Base-by-base conservation (phyloP, 331 rosid genomes). In the Malus hybrid region DNA sequence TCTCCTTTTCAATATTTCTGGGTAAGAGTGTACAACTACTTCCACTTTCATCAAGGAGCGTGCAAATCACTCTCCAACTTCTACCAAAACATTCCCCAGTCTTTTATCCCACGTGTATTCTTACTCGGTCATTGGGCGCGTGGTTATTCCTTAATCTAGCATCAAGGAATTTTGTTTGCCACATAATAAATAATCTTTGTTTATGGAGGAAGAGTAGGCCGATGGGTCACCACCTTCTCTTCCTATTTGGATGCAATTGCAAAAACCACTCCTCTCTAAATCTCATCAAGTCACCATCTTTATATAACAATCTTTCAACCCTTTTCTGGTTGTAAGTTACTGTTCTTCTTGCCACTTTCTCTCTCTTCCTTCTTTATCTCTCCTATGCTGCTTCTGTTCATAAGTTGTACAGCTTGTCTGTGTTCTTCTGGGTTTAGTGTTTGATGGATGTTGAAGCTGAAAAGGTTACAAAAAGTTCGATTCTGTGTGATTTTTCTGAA, bases 301-400 rank as follows among this genome's bases (percentile, higher is more conserved):
- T 72, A 0, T 6, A 63, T 68, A 20, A 68, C 63, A 62, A 39
- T 68, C 55, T 77, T 72, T 60, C 60, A 15, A 72, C 78, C 33
- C 11, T 72, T 76, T 70, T 78, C 82, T 64, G 46, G 80, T 80
- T 81, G 87, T 81, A 86, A 89, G 94, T 79, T 66, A 22, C 70
- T 77, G 20, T 62, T 52, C 57, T 19, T 16, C 20, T 6, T 74
- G 4, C 60, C 10, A 57, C 8, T n/a, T 73, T 52, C 48, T 28
- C 53, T 55, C 44, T 68, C 79, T 64, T 52, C 72, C 30, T 70
- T 39, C 14, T 13, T 64, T 46, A 7, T 74, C 72, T 75, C 71
- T 73, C 53, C 57, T 66, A 24, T 75, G 46, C 77, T 60, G 61
- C 71, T 24, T 26, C 52, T 75, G 79, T 64, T 73, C 73, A 33